These are phyloP conservation scores for Pseudozyma flocculosa DNA, from an alignment of 1,284 basidiomycete species.

Conservation along the genomic window DNA sequence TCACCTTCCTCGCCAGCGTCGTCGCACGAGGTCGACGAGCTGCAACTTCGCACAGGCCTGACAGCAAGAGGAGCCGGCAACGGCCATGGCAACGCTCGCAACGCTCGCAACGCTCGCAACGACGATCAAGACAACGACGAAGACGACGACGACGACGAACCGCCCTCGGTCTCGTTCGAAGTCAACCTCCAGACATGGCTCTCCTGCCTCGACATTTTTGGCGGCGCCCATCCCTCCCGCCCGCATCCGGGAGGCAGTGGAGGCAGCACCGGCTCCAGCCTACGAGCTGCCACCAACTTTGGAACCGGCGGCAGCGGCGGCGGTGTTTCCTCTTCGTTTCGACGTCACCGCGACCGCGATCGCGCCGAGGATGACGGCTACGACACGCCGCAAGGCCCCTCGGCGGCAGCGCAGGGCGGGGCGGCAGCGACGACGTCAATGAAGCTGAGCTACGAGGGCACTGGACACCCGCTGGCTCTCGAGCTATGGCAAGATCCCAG, in stretches of 20 bases:
- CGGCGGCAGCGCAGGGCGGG: too few species aligned
- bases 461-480: constrained; percentile 77
- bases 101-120: not conserved
- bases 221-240: constrained; percentile 65
- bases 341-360: not conserved
- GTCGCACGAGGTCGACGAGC: not conserved
- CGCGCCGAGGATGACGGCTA: not conserved
- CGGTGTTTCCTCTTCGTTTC: not conserved
- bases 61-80: too few species aligned
- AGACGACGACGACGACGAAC: constrained; percentile 46
- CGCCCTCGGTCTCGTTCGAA: constrained; percentile 66
- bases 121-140: constrained; percentile 24
- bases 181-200: constrained; percentile 77
- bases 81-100: too few species aligned
- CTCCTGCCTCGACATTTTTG: constrained; percentile 88
- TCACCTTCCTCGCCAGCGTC: not conserved
- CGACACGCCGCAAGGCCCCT: not conserved
- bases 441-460: constrained; percentile 77
- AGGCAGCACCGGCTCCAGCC: too few species aligned
- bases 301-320: too few species aligned
- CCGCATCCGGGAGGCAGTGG: constrained; percentile 1
- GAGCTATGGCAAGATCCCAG: constrained; percentile 73
- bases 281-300: too few species aligned
- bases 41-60: not conserved
- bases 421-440: constrained; percentile 66